These are phyloP conservation scores for Penicillium sp. DNA, from an alignment of 2,329 filamentous ascomycete genomes.

Conservation along the genomic window DNA sequence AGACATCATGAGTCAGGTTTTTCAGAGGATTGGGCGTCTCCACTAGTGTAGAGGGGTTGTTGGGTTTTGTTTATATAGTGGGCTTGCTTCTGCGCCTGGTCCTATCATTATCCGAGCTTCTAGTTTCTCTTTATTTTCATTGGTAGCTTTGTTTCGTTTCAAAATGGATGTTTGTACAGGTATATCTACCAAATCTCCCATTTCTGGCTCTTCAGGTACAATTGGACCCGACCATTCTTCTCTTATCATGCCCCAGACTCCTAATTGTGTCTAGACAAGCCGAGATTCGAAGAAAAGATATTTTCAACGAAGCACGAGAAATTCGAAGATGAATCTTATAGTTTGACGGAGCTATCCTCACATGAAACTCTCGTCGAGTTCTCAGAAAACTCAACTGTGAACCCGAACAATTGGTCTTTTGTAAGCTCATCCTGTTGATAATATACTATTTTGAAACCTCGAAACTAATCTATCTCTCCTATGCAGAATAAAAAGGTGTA, in stretches of 20 bases:
- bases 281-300: constrained; percentile 2
- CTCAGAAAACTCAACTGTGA: constrained; percentile 17
- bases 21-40: constrained; percentile 6
- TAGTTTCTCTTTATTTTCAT: too few relatives aligned
- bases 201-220: constrained; percentile 15
- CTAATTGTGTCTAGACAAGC: constrained; percentile 13
- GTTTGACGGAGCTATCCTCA: constrained; percentile 16
- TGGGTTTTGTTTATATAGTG: constrained; percentile 12
- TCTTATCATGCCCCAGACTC: not conserved
- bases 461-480: not conserved
- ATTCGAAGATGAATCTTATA: constrained; percentile 14
- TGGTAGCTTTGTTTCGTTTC: too few relatives aligned
- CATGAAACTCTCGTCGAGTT: constrained; percentile 26
- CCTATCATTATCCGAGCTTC: too few relatives aligned
- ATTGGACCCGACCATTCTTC: not conserved
- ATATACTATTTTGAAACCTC: not conserved
- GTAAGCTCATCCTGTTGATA: constrained; percentile 18
- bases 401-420: constrained; percentile 27
- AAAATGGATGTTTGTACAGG: not conserved
- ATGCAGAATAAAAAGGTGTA: constrained; percentile 26
- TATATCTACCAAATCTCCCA: constrained; percentile 5
- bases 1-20: constrained; percentile 19
- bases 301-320: constrained; percentile 2
- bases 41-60: constrained; percentile 4
- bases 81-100: not conserved